Base-by-base conservation (phyloP, 345 rosid genomes). In the Melastoma malabathricum region DNA sequence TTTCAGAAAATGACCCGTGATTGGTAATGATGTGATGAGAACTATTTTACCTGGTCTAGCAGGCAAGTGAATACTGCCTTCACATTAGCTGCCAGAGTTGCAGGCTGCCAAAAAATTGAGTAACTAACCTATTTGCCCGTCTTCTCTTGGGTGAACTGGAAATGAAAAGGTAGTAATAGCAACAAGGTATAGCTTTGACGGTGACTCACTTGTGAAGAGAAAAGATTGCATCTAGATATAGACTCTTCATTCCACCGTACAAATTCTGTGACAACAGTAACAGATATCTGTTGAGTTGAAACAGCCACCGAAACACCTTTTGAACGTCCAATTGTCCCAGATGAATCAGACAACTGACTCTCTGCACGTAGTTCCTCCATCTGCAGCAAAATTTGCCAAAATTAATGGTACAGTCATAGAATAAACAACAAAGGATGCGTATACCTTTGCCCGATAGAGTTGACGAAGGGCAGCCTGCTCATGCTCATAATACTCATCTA, bases 201-300 rank as follows among this genome's bases (percentile, higher is more conserved):
- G 56, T 57, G 59, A 13, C 53, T 78, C 70, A 93, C 97, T 66
- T 79, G 89, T 72, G 95, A 83, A 51, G 97, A 88, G 60, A 93
- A 85, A 49, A 85, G 63, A 41, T 80, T 68, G 84, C 95, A 81
- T 88, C 99, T 81, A 62, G 97, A 67, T 66, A 85, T 79, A 57
- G 99, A 88, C 78, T 93, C 99, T 72, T 93, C 99, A 66, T 88
- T 93, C 99, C 97, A 93, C 41, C 85, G 82, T 53, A 81, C 90
- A 76, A 93, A 84, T 74, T 88, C 99, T 18, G 95, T 88, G 67
- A 83, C 99, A 67, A 81, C 94, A n/a, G 95, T 83, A 54, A 92
- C 97, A 68, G 99, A 83, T 72, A 88, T 84, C 75, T 88, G 90
- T 67, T 77, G 94, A 49, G 69, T 86, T 23, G 86, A 81, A 70